Evolutionary conservation across 2,329 filamentous ascomycete genomes (phyloP).

Genomic region (Aureobasidium namibiae): DNA sequence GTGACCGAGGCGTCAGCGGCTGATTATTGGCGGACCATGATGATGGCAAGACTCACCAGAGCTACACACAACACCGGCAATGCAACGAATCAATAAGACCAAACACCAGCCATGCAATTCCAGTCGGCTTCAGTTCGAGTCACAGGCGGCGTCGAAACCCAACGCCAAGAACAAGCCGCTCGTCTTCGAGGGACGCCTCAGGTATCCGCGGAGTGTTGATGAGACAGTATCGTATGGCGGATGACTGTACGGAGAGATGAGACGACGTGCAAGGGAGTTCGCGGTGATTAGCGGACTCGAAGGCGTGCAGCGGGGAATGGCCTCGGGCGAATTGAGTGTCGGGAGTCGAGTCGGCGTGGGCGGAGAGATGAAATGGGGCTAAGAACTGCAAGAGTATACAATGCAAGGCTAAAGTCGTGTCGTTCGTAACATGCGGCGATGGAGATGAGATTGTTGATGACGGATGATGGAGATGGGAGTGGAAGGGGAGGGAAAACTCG

Average conservation of each 20-base stretch:
- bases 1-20: constrained; percentile 4
- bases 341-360: not conserved
- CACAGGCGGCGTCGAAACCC: constrained; percentile 1
- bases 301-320: not conserved
- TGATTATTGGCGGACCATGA: not conserved
- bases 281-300: not conserved
- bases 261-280: not conserved
- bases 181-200: not conserved
- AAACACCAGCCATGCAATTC: constrained; percentile 13
- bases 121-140: not conserved
- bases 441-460: constrained; percentile 11
- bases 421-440: constrained; percentile 13
- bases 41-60: not conserved
- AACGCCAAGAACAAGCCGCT: not conserved
- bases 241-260: not conserved
- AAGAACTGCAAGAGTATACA: constrained; percentile 9
- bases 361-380: constrained; percentile 2
- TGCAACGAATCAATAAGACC: constrained; percentile 8
- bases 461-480: constrained; percentile 13
- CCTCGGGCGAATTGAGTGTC: not conserved
- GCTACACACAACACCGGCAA: constrained; percentile 10
- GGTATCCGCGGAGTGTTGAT: not conserved
- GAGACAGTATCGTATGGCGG: not conserved
- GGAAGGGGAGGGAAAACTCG: constrained; percentile 5
- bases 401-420: constrained; percentile 10